Conservation (phyloP, 2,329 filamentous ascomycete genomes). For the Bipolaris gigantea region DNA sequence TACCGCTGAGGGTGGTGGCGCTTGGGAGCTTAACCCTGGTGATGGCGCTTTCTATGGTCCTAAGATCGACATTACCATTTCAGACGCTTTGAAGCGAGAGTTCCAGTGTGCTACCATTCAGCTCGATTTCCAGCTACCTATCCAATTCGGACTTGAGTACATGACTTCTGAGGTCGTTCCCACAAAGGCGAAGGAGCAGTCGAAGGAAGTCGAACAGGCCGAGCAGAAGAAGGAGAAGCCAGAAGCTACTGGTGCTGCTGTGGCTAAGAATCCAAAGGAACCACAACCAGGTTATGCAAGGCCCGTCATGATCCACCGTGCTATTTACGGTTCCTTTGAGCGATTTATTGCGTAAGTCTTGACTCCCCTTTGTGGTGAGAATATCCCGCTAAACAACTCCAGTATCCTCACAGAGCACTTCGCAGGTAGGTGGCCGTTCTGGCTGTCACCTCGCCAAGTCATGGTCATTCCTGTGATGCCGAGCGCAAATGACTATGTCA, state of each 20-base stretch:
- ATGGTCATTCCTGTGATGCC: slow-evolving; percentile 77
- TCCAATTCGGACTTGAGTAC: slow-evolving; percentile 87
- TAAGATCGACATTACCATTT: slow-evolving; percentile 97
- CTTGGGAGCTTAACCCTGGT: slow-evolving; percentile 90
- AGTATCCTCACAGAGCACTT: slow-evolving; percentile 79
- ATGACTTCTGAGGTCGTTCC: slow-evolving; percentile 67
- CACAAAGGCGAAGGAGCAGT: slow-evolving; percentile 41
- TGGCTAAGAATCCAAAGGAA: slow-evolving; percentile 30
- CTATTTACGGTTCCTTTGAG: slow-evolving; percentile 73
- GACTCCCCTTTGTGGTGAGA: not conserved
- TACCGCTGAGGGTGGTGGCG: slow-evolving; percentile 57
- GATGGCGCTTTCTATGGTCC: slow-evolving; percentile 98
- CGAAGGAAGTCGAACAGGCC: slow-evolving; percentile 30
- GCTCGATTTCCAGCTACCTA: slow-evolving; percentile 82
- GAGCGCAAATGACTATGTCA: slow-evolving; percentile 70
- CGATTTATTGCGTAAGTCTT: slow-evolving; percentile 61
- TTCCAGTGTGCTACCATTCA: slow-evolving; percentile 94
- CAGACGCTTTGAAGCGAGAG: slow-evolving; percentile 80
- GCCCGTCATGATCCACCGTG: slow-evolving; percentile 85
- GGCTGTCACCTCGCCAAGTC: slow-evolving; percentile 82
- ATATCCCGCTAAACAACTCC: slow-evolving; percentile 13
- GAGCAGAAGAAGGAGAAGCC: slow-evolving; percentile 27
- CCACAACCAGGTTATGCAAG: slow-evolving; percentile 63
- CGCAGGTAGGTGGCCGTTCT: slow-evolving; percentile 86
- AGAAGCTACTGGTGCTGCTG: slow-evolving; percentile 17